Evolutionary conservation across 441 rosid genomes (phyloP).

Genomic region (Pelargonium exstipulatum): DNA sequence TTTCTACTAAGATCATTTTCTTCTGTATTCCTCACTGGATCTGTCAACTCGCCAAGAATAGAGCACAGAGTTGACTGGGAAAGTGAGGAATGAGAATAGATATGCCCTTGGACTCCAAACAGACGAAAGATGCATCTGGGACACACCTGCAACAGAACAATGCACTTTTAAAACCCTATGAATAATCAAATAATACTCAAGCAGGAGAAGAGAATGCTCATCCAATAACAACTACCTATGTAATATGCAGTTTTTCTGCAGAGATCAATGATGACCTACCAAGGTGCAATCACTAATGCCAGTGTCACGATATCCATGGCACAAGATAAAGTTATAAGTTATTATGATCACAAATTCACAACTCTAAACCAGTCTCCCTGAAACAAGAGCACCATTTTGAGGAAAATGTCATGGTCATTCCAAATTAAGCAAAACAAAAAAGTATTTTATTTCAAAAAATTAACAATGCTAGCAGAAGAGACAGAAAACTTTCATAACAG

Average conservation of each 20-base stretch:
- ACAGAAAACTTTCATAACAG: not conserved
- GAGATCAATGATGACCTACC: not conserved
- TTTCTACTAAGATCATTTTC: slow-evolving; percentile 9
- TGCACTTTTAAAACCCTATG: not conserved
- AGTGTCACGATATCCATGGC: too few species aligned
- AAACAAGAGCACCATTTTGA: not conserved
- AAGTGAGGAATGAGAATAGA: slow-evolving; percentile 28
- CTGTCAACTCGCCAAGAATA: slow-evolving; percentile 21
- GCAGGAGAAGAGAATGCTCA: not conserved
- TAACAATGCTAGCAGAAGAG: too few species aligned
- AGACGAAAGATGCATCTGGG: slow-evolving; percentile 65
- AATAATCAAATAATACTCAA: slow-evolving; percentile 3
- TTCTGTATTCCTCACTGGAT: slow-evolving; percentile 11
- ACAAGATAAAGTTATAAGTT: not conserved
- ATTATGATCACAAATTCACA: not conserved
- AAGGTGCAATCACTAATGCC: too few species aligned
- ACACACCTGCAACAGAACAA: slow-evolving; percentile 50
- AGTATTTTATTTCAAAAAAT: too few species aligned
- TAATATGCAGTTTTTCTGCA: not conserved
- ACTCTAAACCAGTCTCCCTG: not conserved
- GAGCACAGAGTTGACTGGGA: slow-evolving; percentile 28
- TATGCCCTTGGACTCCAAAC: slow-evolving; percentile 39
- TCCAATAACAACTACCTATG: not conserved
- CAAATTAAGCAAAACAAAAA: not conserved
- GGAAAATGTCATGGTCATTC: not conserved